phyloP scores from a whole-genome alignment of 768 basidiomycete species.

The Trametes sanguinea region DNA sequence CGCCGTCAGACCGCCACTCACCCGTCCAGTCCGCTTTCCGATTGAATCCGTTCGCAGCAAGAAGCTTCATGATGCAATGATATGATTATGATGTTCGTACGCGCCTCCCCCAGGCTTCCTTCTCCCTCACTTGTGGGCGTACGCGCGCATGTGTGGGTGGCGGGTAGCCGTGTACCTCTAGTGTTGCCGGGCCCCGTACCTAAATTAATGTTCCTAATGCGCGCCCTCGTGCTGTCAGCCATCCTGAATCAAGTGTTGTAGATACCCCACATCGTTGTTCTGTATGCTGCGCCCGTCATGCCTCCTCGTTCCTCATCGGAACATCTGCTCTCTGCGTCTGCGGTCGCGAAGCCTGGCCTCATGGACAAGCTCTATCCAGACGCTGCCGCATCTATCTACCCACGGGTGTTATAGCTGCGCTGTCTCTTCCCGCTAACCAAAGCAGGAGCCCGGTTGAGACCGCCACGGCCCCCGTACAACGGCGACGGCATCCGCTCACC shows the following conservation, averaged over 20 bases:
- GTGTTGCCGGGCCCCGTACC: constrained; percentile 23
- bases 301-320: neutral
- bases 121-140: neutral
- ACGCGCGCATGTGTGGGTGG: neutral
- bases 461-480: no score
- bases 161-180: constrained; percentile 17
- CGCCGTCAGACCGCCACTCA: neutral
- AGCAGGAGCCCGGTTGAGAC: no score
- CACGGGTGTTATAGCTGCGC: no score
- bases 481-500: no score
- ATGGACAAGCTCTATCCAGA: neutral
- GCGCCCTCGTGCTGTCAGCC: neutral
- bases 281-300: neutral
- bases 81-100: neutral
- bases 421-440: no score
- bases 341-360: neutral
- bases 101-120: neutral
- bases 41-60: neutral
- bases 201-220: constrained; percentile 23
- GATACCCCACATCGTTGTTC: neutral
- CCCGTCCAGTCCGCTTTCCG: neutral
- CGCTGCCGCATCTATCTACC: neutral
- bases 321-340: neutral
- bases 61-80: neutral
- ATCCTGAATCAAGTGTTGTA: neutral